Evolutionary conservation across 495 filamentous ascomycete species (phyloP), one percentile per base, ranked within the genome.

Genomic region (Aspergillus coremiiformis): DNA sequence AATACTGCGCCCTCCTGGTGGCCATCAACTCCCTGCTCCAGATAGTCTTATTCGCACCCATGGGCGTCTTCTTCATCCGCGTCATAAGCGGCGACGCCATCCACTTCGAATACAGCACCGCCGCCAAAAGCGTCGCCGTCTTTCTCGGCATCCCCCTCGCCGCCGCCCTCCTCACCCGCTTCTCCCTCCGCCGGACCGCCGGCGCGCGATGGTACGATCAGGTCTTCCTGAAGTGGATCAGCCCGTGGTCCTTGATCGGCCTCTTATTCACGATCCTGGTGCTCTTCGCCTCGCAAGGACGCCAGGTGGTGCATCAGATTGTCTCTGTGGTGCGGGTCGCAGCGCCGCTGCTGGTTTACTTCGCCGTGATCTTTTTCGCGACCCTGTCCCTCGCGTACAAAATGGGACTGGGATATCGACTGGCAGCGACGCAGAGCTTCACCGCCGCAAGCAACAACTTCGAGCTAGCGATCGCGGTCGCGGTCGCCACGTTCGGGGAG

Each of bases 371-470:
- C 50, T 95, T 95, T 71, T 77, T 80, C 47, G 22, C 73, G 2
- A 92, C 88, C 0, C 68, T 95, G 9, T 61, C 72, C 11, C 69
- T 79, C 7, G 70, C 79, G 5, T 67, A 78, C 45, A 71, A 65
- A 27, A 56, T 80, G n/a, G 86, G 88, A 0, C 91, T 92, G 58
- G 81, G 82, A 0, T 96, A 96, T 61, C 71, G 69, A 41, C 60
- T 90, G 2, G 78, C 79, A 1, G 77, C 79, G 10, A 95, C 91
- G 10, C 92, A 96, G 70, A 41, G 37, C 17, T 41, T 41, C 7
- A 41, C 37, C 1, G 91, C 91, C 5, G 92, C 91, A 3, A 95
- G 90, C 64, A 96, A 96, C 56, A 96, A 95, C 60, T 95, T 96
- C 59, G 91, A 41, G 37, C 8, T 41, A 17, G 37, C 37, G 6